These are phyloP conservation scores for Corynascus novoguineensis DNA, from an alignment of 495 filamentous ascomycete species.

Conservation along the genomic window DNA sequence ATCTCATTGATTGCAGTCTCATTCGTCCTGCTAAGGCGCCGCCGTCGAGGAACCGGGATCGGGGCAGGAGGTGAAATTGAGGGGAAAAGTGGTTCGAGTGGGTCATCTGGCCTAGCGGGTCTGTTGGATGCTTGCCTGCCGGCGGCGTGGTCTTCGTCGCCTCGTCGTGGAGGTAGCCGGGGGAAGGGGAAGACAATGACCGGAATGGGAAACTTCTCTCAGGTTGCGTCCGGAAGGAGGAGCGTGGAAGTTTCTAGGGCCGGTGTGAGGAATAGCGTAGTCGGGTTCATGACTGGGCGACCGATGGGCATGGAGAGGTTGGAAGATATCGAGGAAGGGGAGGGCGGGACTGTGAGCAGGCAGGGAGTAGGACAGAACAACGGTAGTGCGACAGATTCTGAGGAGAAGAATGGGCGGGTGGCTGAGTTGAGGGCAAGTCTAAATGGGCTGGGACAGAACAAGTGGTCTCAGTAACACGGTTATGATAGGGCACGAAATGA, in stretches of 20 bases:
- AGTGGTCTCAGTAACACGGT: conserved; percentile 17
- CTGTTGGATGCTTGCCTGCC: conserved; percentile 24
- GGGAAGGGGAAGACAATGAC: not conserved
- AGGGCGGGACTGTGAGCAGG: not conserved
- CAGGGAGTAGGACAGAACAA: not conserved
- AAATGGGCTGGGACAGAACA: conserved; percentile 34
- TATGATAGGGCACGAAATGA: too few relatives aligned
- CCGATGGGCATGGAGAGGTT: conserved; percentile 24
- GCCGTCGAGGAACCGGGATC: conserved; percentile 17
- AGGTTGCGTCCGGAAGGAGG: conserved; percentile 11
- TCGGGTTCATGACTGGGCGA: conserved; percentile 18
- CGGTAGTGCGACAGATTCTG: conserved; percentile 13
- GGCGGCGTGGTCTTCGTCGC: not conserved
- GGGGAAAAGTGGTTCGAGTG: conserved; percentile 11
- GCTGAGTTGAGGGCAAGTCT: conserved; percentile 31
- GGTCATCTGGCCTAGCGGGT: conserved; percentile 6
- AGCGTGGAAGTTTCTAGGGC: not conserved
- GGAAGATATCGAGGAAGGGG: conserved; percentile 25
- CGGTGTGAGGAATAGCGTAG: conserved; percentile 23
- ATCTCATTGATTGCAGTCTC: conserved; percentile 31
- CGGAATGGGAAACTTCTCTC: conserved; percentile 27
- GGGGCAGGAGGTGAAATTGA: not conserved
- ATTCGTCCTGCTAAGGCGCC: conserved; percentile 32
- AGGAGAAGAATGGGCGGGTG: conserved; percentile 19
- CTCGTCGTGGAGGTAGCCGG: not conserved